Evolutionary conservation across 495 filamentous ascomycete genomes (phyloP), one percentile per base, ranked within the genome.

Genomic region (Rostrohypoxylon terebratum): DNA sequence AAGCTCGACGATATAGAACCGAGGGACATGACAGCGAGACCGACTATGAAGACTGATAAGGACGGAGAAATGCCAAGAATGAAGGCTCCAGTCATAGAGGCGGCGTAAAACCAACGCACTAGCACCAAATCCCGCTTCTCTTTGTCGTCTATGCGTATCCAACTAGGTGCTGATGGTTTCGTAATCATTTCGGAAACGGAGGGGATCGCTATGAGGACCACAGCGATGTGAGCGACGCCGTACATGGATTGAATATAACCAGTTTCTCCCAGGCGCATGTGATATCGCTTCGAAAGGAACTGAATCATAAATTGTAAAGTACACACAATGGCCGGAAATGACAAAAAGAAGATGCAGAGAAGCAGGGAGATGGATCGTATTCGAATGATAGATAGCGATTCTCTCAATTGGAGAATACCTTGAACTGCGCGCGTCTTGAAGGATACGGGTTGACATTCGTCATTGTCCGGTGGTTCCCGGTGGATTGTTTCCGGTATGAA

Each of bases 401-500:
- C 74, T 23, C 44, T 71, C 9, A 77, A 21, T 50, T 78, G 70
- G 18, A 20, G 21, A n/a, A 77, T 23, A 23, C 42, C 50, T 21
- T 68, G 55, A 7, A 60, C 13, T 16, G 42, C 51, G 18, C 70
- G 67, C n/a, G 70, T 21, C 44, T 71, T 73, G 50, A 75, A 18
- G 9, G 68, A 63, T 6, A 13, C 21, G 14, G 36, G 10, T n/a
- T 28, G 42, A 18, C 57, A 40, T 33, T 40, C 54, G 0, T 47
- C 45, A 14, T 59, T 44, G 10, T 60, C 57, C 6, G 25, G 25
- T 23, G 1, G 36, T 7, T 36, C 33, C 1, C 23, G 63, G 44
- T 68, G 71, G 25, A 86, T 76, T 9, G 81, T 87, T 66, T 88
- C 85, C 1, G 85, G 85, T 1, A 87, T 72, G 21, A 85, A 68